Evolutionary conservation across 768 basidiomycete species (phyloP).

Genomic region (Auriscalpium vulgare): DNA sequence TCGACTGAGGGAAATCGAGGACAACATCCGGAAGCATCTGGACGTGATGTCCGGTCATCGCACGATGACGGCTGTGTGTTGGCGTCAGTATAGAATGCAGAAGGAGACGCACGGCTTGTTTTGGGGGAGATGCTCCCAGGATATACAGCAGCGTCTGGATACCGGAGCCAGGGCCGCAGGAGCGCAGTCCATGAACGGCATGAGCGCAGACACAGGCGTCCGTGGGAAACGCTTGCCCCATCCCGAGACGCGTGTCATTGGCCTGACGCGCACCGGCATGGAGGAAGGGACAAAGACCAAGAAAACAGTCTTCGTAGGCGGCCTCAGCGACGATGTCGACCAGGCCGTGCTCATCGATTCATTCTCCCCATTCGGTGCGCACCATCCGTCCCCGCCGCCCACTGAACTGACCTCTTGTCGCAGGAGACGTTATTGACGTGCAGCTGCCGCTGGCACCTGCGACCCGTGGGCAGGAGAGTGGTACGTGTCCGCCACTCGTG

Average conservation of each 20-base stretch:
- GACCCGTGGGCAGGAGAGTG: constrained; percentile 57
- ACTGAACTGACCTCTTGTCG: not conserved
- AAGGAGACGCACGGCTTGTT: too few relatives aligned
- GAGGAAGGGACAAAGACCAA: constrained; percentile 81
- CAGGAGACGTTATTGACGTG: constrained; percentile 91
- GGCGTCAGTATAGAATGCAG: too few relatives aligned
- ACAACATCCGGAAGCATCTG: too few relatives aligned
- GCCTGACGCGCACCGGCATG: constrained; percentile 31
- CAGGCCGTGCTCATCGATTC: constrained; percentile 67
- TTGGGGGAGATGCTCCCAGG: too few relatives aligned
- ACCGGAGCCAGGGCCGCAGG: too few relatives aligned
- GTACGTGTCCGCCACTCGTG: constrained; percentile 26
- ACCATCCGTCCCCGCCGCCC: constrained; percentile 1
- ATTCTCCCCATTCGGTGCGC: constrained; percentile 83
- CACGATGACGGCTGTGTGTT: too few relatives aligned
- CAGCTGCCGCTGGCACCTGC: constrained; percentile 75
- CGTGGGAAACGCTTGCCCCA: not conserved
- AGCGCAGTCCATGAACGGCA: too few relatives aligned
- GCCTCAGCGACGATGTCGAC: constrained; percentile 77
- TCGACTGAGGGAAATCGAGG: too few relatives aligned
- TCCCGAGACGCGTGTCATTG: too few relatives aligned
- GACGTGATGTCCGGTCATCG: too few relatives aligned
- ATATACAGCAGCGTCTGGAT: too few relatives aligned
- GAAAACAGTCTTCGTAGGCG: constrained; percentile 81
- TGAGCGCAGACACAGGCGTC: too few relatives aligned